phyloP scores from a whole-genome alignment of 2,329 filamentous ascomycete species.

The Botrytis byssoidea region DNA sequence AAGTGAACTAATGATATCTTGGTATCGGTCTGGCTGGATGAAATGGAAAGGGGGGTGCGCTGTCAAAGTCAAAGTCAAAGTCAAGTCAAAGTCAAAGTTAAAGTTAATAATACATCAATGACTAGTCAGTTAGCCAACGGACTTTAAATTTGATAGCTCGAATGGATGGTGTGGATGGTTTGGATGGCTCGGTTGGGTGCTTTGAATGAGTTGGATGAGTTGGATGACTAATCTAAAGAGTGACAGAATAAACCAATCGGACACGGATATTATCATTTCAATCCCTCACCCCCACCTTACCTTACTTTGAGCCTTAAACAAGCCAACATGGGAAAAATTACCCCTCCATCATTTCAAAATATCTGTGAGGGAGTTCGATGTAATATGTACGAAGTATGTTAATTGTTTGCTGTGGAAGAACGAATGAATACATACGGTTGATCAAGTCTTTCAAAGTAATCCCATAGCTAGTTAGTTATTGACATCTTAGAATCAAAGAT shows the following conservation, averaged over 20 bases:
- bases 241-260: too few species aligned
- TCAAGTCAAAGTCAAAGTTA: constrained; percentile 8
- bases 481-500: neutral
- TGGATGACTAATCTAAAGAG: neutral
- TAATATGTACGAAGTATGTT: neutral
- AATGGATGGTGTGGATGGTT: neutral
- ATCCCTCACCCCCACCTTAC: neutral
- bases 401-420: neutral
- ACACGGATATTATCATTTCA: neutral
- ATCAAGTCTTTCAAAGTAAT: neutral
- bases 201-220: too few species aligned
- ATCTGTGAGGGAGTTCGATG: neutral
- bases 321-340: neutral
- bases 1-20: neutral
- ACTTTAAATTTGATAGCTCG: neutral
- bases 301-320: neutral
- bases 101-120: neutral
- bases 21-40: neutral
- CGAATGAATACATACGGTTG: neutral
- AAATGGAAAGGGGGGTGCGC: neutral
- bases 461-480: neutral
- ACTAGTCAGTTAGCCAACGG: neutral
- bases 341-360: neutral
- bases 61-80: constrained; percentile 13
- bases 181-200: neutral